Evolutionary conservation across 2,329 filamentous ascomycete species (phyloP), one percentile per base, ranked within the genome.

Genomic region (Exserohilum turcica): DNA sequence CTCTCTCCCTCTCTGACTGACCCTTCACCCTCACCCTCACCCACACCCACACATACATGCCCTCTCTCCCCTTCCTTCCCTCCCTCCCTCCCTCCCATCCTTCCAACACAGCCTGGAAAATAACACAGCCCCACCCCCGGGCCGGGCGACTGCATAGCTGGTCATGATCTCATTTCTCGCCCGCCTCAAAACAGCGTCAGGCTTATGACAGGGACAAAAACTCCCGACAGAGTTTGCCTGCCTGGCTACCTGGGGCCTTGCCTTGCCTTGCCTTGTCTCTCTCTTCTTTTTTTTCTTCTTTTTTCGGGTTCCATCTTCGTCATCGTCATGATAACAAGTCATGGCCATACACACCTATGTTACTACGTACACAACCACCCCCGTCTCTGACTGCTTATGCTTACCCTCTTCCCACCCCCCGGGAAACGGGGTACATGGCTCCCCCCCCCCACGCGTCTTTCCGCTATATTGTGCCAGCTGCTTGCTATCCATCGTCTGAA

Each of bases 51-150:
- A 61, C 65, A 68, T 61, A 59, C 45, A 40, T 13, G n/a, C n/a
- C n/a, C n/a, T n/a, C n/a, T n/a, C n/a, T n/a, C n/a, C n/a, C n/a
- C n/a, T n/a, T 21, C 24, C 38, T 16, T n/a, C 27, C 57, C 65
- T 59, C 65, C 69, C 62, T 57, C 45, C 19, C 45, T 24, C 36
- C 16, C 43, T 21, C 24, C 31, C 12, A 12, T 16, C 15, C 16
- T 27, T 55, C 66, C 59, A 71, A 71, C 71, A 65, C n/a, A 74
- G 71, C 70, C 68, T 72, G 70, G 70, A 66, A 39, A 28, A 7
- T 16, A 28, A 6, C 13, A 67, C 64, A 60, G 64, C 59, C 43
- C 54, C 57, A 62, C 54, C 63, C 65, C 58, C n/a, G n/a, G n/a
- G 57, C 66, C 61, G 59, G 56, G 53, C 58, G 46, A 63, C 63